Evolutionary conservation across 805 yeast genomes (phyloP).

Genomic region (Saturnispora zaruensis): DNA sequence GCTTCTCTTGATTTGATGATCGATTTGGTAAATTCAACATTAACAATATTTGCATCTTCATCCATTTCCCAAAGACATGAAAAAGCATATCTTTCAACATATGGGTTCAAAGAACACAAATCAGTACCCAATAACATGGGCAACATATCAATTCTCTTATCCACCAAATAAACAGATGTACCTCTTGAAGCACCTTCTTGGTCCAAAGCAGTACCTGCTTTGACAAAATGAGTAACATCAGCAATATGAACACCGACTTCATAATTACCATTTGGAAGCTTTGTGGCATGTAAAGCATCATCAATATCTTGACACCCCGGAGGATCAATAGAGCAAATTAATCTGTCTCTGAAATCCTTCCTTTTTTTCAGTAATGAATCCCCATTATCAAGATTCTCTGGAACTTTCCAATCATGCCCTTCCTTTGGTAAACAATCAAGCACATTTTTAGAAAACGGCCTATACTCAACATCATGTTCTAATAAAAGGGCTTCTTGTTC

Average conservation of each 20-base stretch:
- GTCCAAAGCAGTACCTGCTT: conserved; percentile 85
- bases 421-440: conserved; percentile 86
- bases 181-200: conserved; percentile 96
- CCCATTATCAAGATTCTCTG: conserved; percentile 48
- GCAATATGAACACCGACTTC: conserved; percentile 99
- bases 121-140: conserved; percentile 94
- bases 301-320: conserved; percentile 98
- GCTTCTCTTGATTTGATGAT: conserved; percentile 89
- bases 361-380: conserved; percentile 55
- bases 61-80: conserved; percentile 95
- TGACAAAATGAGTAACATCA: conserved; percentile 95
- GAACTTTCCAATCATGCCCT: conserved; percentile 91
- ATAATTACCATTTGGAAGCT: conserved; percentile 83
- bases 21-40: conserved; percentile 74
- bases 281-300: conserved; percentile 88
- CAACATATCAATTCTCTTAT: conserved; percentile 97
- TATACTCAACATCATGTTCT: conserved; percentile 93
- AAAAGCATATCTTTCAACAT: conserved; percentile 92
- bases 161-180: conserved; percentile 93
- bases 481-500: conserved; percentile 91
- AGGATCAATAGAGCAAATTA: conserved; percentile 95
- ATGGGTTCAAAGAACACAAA: conserved; percentile 88
- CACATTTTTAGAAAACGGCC: conserved; percentile 91
- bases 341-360: conserved; percentile 76
- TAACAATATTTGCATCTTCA: conserved; percentile 73